phyloP scores from a whole-genome alignment of 306 rosid genomes.

The Lathyrus tuberosus region DNA sequence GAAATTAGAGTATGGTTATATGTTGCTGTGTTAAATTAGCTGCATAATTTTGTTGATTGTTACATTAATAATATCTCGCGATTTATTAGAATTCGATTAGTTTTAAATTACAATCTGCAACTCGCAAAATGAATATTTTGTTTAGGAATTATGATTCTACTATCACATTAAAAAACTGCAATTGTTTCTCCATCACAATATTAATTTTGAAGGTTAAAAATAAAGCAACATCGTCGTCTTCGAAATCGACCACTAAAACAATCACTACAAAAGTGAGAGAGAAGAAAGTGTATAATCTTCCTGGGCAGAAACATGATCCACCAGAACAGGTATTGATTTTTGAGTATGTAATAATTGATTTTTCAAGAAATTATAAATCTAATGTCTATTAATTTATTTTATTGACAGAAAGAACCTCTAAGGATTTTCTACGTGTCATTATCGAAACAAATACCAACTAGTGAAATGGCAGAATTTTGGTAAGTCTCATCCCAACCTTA shows the following conservation, averaged over 20 bases:
- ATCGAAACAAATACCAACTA: constrained; percentile 83
- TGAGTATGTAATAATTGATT: constrained; percentile 14
- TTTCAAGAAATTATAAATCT: constrained; percentile 6
- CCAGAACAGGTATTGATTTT: constrained; percentile 77
- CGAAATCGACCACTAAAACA: constrained; percentile 44
- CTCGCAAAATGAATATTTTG: too few relatives aligned
- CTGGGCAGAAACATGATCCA: constrained; percentile 89
- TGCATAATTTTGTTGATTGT: background rate
- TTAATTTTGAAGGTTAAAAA: constrained; percentile 64
- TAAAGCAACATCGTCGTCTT: constrained; percentile 48
- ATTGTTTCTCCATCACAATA: too few relatives aligned
- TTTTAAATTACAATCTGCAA: too few relatives aligned
- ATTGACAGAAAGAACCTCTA: constrained; percentile 88
- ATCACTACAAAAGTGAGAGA: constrained; percentile 61
- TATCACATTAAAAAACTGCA: too few relatives aligned
- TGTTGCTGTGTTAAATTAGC: constrained; percentile 1
- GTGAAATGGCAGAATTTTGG: constrained; percentile 97
- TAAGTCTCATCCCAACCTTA: constrained; percentile 37
- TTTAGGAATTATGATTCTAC: too few relatives aligned
- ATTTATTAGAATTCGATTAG: background rate
- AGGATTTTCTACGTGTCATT: constrained; percentile 86
- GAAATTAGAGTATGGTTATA: background rate
- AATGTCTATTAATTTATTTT: constrained; percentile 28
- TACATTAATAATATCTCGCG: background rate
- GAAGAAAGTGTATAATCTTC: constrained; percentile 73